Evolutionary conservation across 179 eudicot genomes (phyloP), one percentile per base, ranked within the genome.

Genomic region (Silene noctiflora): DNA sequence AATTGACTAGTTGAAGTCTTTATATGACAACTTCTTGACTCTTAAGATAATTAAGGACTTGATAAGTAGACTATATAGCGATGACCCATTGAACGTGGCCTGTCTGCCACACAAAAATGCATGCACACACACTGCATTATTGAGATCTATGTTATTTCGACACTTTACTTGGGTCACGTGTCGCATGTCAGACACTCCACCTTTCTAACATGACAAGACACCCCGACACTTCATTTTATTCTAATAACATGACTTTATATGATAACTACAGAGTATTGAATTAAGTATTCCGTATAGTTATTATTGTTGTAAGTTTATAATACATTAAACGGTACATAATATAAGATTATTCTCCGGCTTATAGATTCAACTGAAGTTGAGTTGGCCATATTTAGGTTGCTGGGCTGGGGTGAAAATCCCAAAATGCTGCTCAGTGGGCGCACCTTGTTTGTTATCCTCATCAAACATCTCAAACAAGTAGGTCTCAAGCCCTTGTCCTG

Each of bases 381-480:
- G 77, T n/a, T 76, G 80, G 25, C 73, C 78, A 55, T 86, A 88
- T 73, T 88, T 88, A 3, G 84, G 76, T 14, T 80, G 81, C 70
- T 81, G 73, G 75, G 35, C 35, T 12, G 87, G 84, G 6, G 42
- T 46, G 48, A 88, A 88, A 3, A 88, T 70, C 21, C 91, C 89
- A 70, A 83, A 88, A 84, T 85, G 82, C 61, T 51, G 62, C 81
- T 88, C 87, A 33, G 68, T 71, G 4, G 68, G 75, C 2, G 21
- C 73, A 0, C 78, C 88, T 3, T 5, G 16, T 75, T 86, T 83
- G 1, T 16, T 22, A 58, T 88, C 64, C 82, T 81, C 84, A 69
- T 81, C 84, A 63, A 81, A 81, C 84, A 81, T 81, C 11, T 74
- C 82, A 76, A 79, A 83, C 75, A 83, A 67, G 79, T 81, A 81